Evolutionary conservation across 2,329 filamentous ascomycete genomes (phyloP).

Genomic region (Aureobasidium sp.): DNA sequence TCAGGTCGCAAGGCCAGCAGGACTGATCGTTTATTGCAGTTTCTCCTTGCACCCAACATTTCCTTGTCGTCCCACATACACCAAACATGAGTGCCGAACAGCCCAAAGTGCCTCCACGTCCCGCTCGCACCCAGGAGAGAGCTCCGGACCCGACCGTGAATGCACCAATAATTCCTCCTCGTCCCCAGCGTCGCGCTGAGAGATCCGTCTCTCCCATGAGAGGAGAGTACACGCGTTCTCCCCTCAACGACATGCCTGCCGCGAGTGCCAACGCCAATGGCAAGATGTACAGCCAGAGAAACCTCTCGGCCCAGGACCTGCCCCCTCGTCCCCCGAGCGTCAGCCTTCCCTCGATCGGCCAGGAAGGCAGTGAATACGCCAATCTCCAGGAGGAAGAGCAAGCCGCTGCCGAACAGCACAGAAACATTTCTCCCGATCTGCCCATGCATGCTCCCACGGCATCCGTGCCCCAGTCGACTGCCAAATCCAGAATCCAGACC

Average conservation of each 20-base stretch:
- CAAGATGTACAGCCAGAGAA: slow-evolving; percentile 22
- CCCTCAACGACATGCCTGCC: slow-evolving; percentile 61
- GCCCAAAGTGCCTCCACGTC: slow-evolving; percentile 54
- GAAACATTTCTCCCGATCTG: slow-evolving; percentile 69
- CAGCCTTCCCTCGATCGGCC: slow-evolving; percentile 71
- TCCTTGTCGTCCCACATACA: neutral
- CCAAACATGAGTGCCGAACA: slow-evolving; percentile 22
- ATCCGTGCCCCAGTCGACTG: slow-evolving; percentile 69
- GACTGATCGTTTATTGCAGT: slow-evolving; percentile 6
- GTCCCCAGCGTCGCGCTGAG: slow-evolving; percentile 60
- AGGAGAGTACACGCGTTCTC: slow-evolving; percentile 75
- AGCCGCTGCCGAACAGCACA: slow-evolving; percentile 58
- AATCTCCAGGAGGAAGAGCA: slow-evolving; percentile 41
- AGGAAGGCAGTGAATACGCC: slow-evolving; percentile 85
- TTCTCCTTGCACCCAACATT: neutral
- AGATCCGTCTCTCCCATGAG: slow-evolving; percentile 69
- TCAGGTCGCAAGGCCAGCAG: slow-evolving; percentile 6
- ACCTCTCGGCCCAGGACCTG: slow-evolving; percentile 33
- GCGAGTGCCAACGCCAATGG: slow-evolving; percentile 31
- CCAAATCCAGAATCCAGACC: slow-evolving; percentile 70
- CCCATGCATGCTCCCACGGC: slow-evolving; percentile 85
- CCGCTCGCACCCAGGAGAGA: slow-evolving; percentile 43
- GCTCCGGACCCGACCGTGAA: slow-evolving; percentile 38
- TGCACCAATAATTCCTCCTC: slow-evolving; percentile 67
- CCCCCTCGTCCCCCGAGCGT: slow-evolving; percentile 72